phyloP scores from a whole-genome alignment of 176 grass and related monocot genomes.

The Aegilops tauschii region DNA sequence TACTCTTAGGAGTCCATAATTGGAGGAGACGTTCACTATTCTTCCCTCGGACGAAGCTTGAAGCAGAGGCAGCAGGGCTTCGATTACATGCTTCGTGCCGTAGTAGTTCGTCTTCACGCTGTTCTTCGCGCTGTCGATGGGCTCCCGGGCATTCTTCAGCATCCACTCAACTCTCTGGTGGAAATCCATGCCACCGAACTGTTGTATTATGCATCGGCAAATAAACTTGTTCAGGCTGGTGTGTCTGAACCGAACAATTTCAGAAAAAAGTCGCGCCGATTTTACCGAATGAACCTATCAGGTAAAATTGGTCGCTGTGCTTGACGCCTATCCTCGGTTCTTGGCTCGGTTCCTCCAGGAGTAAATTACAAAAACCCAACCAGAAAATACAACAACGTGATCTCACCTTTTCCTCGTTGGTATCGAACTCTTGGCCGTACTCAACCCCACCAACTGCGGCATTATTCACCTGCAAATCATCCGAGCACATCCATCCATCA shows the following conservation, averaged over 20 bases:
- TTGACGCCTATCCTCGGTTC: too few species aligned
- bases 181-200: not conserved
- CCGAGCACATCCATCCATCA: not conserved
- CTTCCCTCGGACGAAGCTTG: not conserved
- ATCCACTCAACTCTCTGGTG: not conserved
- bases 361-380: too few species aligned
- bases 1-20: not conserved
- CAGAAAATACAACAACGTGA: not conserved
- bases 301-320: too few species aligned
- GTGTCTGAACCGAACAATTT: not conserved
- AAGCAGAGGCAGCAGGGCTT: not conserved
- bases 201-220: not conserved
- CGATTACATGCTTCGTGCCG: not conserved
- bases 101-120: slow-evolving; percentile 4
- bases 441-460: not conserved
- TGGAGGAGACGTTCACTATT: not conserved
- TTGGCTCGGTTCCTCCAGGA: too few species aligned
- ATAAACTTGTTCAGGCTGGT: not conserved
- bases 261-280: not conserved
- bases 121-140: not conserved
- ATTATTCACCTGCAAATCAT: slow-evolving; percentile 6
- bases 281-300: not conserved
- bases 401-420: not conserved
- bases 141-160: not conserved
- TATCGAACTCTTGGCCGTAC: not conserved